Conservation (phyloP, 768 basidiomycete genomes). For the Tylopilus plumbeoviolaceoides region DNA sequence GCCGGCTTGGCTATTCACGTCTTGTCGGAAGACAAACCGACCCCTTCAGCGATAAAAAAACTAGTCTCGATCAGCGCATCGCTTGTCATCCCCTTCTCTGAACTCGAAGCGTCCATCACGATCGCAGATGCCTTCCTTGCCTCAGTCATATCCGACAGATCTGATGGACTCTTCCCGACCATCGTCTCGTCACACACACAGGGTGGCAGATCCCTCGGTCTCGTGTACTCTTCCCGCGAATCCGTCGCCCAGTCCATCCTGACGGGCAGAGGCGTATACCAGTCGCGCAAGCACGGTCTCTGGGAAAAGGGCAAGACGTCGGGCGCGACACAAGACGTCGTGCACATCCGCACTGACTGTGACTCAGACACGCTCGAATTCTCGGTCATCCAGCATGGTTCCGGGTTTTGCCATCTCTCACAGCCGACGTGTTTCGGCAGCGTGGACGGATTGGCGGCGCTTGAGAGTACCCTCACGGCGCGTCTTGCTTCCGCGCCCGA, state of each 20-base stretch:
- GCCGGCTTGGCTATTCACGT: constrained; percentile 59
- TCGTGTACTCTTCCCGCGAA: constrained; percentile 90
- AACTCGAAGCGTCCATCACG: constrained; percentile 61
- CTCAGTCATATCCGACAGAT: constrained; percentile 75
- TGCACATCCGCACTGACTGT: constrained; percentile 83
- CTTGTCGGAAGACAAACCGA: constrained; percentile 49
- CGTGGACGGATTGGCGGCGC: constrained; percentile 68
- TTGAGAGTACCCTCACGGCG: constrained; percentile 74
- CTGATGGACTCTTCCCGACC: constrained; percentile 91
- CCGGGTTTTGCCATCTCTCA: constrained; percentile 92
- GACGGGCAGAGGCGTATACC: constrained; percentile 90
- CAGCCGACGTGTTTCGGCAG: constrained; percentile 88
- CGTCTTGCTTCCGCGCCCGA: constrained; percentile 75
- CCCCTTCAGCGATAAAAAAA: constrained; percentile 56
- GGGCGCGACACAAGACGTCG: constrained; percentile 85
- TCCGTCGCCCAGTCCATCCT: constrained; percentile 84
- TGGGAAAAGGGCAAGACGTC: constrained; percentile 98
- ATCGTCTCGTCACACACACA: constrained; percentile 70
- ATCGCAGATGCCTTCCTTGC: constrained; percentile 85
- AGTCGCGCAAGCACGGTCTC: constrained; percentile 91
- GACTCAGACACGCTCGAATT: constrained; percentile 92
- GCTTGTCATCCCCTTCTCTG: constrained; percentile 66
- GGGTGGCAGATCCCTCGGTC: constrained; percentile 74
- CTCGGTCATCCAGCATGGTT: constrained; percentile 82
- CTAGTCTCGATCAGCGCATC: constrained; percentile 56